Evolutionary conservation across 352 stramenopile species (phyloP).

Genomic region (Aphanomyces stellatus): DNA sequence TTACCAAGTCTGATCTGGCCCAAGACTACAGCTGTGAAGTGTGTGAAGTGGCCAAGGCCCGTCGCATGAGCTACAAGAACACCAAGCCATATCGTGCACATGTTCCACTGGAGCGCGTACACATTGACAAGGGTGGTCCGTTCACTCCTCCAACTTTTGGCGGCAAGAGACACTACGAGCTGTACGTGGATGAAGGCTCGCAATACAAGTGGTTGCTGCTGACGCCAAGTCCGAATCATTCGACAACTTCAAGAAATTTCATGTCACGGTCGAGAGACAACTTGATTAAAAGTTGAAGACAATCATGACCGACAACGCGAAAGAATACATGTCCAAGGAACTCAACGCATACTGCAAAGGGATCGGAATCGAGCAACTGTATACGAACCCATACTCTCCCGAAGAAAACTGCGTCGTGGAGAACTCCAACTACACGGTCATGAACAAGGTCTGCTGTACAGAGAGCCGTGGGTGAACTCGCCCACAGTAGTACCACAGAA

Average conservation of each 20-base stretch:
- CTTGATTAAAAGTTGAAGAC: constrained; percentile 12
- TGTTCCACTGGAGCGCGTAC: constrained; percentile 14
- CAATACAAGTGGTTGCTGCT: constrained; percentile 22
- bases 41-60: not conserved
- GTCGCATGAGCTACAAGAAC: not conserved
- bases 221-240: constrained; percentile 23
- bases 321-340: constrained; percentile 18
- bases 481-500: too few species aligned
- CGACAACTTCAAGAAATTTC: constrained; percentile 18
- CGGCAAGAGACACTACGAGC: constrained; percentile 16
- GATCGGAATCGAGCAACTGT: not conserved
- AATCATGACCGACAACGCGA: constrained; percentile 21
- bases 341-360: not conserved
- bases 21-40: not conserved
- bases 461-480: too few species aligned
- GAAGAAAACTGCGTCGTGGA: not conserved
- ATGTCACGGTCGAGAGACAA: constrained; percentile 11
- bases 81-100: constrained; percentile 20
- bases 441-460: not conserved
- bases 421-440: not conserved
- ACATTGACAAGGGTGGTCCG: constrained; percentile 21
- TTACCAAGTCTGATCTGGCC: not conserved
- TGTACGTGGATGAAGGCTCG: constrained; percentile 26
- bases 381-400: not conserved
- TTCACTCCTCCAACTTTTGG: constrained; percentile 21